These are phyloP conservation scores for Gossypium gossypioides DNA, from an alignment of 441 rosid species.

Conservation along the genomic window DNA sequence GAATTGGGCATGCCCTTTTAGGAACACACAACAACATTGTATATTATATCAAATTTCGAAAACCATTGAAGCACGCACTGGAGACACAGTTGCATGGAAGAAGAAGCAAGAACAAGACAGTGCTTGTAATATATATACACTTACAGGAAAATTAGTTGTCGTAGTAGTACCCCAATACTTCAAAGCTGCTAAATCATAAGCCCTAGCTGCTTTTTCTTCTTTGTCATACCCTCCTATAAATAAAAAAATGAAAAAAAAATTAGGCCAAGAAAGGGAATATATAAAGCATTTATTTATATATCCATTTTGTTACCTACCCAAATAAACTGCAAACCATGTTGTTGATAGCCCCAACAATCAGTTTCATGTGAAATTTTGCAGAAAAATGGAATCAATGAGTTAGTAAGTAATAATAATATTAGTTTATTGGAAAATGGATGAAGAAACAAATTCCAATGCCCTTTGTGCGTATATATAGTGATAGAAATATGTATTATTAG, in stretches of 20 bases:
- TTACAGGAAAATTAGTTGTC: slow-evolving; percentile 60
- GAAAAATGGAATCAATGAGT: slow-evolving; percentile 13
- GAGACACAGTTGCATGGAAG: too few relatives aligned
- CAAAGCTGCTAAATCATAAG: slow-evolving; percentile 66
- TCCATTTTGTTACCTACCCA: slow-evolving; percentile 46
- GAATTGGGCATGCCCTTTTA: slow-evolving; percentile 16
- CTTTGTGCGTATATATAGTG: neutral
- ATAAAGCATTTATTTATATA: too few relatives aligned
- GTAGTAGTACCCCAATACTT: slow-evolving; percentile 69
- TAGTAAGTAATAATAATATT: slow-evolving; percentile 9
- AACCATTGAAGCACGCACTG: too few relatives aligned
- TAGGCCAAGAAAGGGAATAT: neutral
- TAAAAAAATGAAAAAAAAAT: neutral
- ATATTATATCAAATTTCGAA: neutral
- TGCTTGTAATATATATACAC: neutral
- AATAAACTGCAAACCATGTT: slow-evolving; percentile 52
- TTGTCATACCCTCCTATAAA: slow-evolving; percentile 60
- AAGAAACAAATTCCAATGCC: neutral
- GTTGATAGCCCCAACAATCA: slow-evolving; percentile 14
- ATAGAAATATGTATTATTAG: neutral
- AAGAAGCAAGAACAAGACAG: too few relatives aligned
- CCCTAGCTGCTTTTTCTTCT: slow-evolving; percentile 71
- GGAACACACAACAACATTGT: slow-evolving; percentile 17
- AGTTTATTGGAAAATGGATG: neutral
- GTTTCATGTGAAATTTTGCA: slow-evolving; percentile 10